Evolutionary conservation across 116 monocot genomes (phyloP).

Genomic region (Trichopus zeylanicus): DNA sequence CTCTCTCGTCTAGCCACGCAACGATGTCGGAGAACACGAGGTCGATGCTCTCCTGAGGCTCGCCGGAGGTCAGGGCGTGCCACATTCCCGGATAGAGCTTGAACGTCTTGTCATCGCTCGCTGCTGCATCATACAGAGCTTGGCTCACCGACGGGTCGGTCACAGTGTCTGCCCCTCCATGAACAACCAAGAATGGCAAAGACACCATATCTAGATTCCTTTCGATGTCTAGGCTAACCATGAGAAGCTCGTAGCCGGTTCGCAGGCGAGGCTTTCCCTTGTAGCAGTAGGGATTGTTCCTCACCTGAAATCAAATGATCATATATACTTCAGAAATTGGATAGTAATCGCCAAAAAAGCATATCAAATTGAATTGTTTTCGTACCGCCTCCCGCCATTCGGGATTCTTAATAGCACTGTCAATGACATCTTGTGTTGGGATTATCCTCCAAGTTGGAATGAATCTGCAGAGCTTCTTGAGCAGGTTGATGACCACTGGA

Average conservation of each 20-base stretch:
- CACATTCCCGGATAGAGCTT: constrained; percentile 79
- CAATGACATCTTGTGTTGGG: constrained; percentile 30
- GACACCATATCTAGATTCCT: constrained; percentile 31
- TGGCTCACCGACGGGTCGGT: constrained; percentile 59
- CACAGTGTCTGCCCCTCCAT: constrained; percentile 57
- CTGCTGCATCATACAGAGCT: constrained; percentile 36
- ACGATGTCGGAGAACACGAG: constrained; percentile 56
- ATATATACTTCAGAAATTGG: too few relatives aligned
- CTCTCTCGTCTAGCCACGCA: constrained; percentile 40
- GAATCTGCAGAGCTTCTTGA: constrained; percentile 17
- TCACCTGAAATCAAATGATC: constrained; percentile 13
- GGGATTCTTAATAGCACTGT: constrained; percentile 18
- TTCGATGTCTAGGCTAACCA: constrained; percentile 31
- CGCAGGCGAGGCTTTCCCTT: constrained; percentile 54
- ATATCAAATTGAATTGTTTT: too few relatives aligned
- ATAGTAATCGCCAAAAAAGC: too few relatives aligned
- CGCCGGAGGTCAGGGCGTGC: constrained; percentile 64
- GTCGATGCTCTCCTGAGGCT: constrained; percentile 50
- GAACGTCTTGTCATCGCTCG: constrained; percentile 48
- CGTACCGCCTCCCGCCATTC: constrained; percentile 28
- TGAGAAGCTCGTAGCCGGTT: constrained; percentile 29
- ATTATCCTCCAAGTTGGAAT: constrained; percentile 42
- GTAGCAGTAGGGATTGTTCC: constrained; percentile 48
- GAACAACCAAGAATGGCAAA: constrained; percentile 63
- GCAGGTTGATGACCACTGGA: constrained; percentile 24